Percentiles rank a stretch among this genome's conserved stretches.
phyloP scores from a whole-genome alignment of 2,329 filamentous ascomycete species.

The Fusarium piperis region DNA sequence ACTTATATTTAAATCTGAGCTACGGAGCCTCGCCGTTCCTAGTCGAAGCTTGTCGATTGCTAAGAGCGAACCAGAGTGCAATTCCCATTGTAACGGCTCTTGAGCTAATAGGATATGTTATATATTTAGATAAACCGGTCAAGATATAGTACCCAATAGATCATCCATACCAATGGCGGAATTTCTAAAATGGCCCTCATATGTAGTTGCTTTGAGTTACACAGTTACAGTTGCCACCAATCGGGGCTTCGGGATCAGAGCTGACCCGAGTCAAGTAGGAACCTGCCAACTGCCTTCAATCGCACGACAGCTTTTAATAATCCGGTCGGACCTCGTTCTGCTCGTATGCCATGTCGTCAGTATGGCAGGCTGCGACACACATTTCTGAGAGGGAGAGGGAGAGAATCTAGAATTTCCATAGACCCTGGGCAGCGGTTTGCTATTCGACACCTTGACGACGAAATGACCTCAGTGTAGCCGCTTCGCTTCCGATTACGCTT shows the following conservation, averaged over 20 bases:
- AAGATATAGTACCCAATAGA: background rate
- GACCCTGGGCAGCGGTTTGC: background rate
- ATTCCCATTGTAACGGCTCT: background rate
- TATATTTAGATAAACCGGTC: background rate
- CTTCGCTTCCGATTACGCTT: background rate
- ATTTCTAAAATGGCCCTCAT: background rate
- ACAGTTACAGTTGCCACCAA: background rate
- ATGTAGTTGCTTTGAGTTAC: background rate
- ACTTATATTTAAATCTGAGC: background rate
- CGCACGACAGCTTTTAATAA: background rate
- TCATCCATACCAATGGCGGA: background rate
- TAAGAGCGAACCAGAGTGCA: background rate
- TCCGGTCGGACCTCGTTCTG: background rate
- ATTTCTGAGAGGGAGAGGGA: background rate
- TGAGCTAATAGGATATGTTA: background rate
- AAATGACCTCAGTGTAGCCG: conserved; percentile 2
- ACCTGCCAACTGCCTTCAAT: background rate
- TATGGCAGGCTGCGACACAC: background rate
- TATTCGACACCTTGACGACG: conserved; percentile 3
- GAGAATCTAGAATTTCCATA: background rate
- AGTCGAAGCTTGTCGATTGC: background rate
- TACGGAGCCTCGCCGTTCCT: background rate
- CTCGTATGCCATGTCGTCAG: background rate
- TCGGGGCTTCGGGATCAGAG: background rate
- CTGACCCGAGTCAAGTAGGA: background rate